These are phyloP conservation scores for Vaccinium darrowii DNA, from an alignment of 148 eudicot species.

Conservation along the genomic window DNA sequence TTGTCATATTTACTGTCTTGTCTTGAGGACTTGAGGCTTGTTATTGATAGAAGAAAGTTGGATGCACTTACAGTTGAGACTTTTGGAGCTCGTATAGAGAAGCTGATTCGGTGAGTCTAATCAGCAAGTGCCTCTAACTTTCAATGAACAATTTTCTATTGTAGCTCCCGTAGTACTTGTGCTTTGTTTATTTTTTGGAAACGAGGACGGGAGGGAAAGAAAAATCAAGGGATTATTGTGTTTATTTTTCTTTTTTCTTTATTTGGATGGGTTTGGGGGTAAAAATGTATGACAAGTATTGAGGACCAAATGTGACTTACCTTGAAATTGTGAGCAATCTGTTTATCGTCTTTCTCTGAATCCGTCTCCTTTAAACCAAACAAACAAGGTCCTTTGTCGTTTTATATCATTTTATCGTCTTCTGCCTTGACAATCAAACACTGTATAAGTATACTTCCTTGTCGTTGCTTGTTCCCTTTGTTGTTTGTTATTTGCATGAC, in stretches of 20 bases:
- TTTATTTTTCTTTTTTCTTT: not conserved
- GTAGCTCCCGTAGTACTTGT: not conserved
- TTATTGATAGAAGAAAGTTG: slow-evolving; percentile 72
- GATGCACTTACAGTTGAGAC: slow-evolving; percentile 95
- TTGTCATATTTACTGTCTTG: slow-evolving; percentile 72
- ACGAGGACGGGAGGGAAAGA: not conserved
- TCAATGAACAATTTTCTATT: not conserved
- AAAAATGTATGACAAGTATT: not conserved
- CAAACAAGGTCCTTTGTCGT: not conserved
- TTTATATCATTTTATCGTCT: not conserved
- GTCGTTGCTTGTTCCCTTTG: not conserved
- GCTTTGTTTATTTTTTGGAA: not conserved
- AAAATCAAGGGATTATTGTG: not conserved
- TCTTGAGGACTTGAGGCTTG: slow-evolving; percentile 85
- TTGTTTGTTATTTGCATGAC: not conserved
- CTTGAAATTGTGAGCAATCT: not conserved
- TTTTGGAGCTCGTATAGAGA: slow-evolving; percentile 96
- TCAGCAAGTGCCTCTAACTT: not conserved
- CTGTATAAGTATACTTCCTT: not conserved
- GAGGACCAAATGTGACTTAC: not conserved
- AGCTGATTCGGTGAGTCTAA: slow-evolving; percentile 72
- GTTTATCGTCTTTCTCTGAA: not conserved
- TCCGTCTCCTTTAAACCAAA: not conserved
- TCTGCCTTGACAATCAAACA: not conserved
- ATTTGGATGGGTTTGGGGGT: not conserved